phyloP scores from a whole-genome alignment of 192 early-diverging fungal species.

The Obelidium mucronatum region DNA sequence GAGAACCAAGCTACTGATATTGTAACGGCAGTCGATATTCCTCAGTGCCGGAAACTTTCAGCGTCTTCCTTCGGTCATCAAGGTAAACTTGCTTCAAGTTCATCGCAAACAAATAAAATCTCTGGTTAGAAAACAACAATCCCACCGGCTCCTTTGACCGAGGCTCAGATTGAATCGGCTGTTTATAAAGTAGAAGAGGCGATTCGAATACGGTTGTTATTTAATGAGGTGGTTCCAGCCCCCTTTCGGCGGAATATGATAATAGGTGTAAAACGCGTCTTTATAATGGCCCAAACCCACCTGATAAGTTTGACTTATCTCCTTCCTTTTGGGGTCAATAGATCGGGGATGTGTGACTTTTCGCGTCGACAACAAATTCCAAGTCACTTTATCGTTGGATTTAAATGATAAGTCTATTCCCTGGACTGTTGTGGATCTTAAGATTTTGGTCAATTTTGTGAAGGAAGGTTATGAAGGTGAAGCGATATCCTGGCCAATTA shows the following conservation, averaged over 20 bases:
- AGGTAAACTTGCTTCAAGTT: constrained; percentile 49
- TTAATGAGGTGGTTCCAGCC: constrained; percentile 73
- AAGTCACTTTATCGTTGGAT: constrained; percentile 73
- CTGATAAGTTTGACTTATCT: constrained; percentile 56
- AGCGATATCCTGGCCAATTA: constrained; percentile 9
- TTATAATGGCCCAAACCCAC: too few relatives aligned
- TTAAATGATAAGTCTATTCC: constrained; percentile 60
- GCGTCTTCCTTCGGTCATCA: constrained; percentile 77
- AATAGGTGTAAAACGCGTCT: constrained; percentile 29
- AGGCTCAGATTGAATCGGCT: constrained; percentile 66
- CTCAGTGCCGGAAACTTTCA: constrained; percentile 85
- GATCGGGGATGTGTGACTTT: constrained; percentile 79
- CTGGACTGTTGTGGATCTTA: constrained; percentile 78
- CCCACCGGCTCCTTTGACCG: constrained; percentile 62
- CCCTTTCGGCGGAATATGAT: constrained; percentile 33
- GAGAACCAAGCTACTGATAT: constrained; percentile 86
- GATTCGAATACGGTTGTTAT: constrained; percentile 75
- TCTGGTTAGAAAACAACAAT: constrained; percentile 44
- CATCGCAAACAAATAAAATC: neutral
- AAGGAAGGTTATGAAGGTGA: constrained; percentile 42
- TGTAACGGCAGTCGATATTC: constrained; percentile 81
- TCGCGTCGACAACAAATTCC: constrained; percentile 69
- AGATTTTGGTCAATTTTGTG: constrained; percentile 69
- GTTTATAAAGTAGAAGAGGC: constrained; percentile 70
- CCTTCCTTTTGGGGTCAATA: neutral